Evolutionary conservation across 1,284 basidiomycete species (phyloP), one percentile per base, ranked within the genome.

Genomic region (Malassezia equina): DNA sequence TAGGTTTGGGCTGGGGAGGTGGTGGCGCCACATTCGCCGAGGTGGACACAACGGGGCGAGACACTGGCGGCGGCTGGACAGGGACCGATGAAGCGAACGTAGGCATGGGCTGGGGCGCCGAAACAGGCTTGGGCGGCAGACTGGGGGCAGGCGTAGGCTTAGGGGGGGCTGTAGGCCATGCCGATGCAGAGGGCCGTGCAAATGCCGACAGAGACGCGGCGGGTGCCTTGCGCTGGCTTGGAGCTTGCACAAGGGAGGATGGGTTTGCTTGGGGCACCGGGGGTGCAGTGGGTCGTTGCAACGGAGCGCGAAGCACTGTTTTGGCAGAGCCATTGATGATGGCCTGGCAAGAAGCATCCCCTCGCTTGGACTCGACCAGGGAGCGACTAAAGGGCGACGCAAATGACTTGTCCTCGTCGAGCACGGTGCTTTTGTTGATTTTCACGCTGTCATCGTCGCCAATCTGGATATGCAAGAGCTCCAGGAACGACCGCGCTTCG

Each of bases 331-430:
- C 88, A 65, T 93, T 86, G 55, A 93, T 86, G 53, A 93, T 80
- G 52, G 88, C 82, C 1, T 81, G 79, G 50, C 84, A 81, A 5
- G 78, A 78, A 32, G 84, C 75, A 4, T 78, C 78, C 0, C 81
- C 82, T 29, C 83, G 79, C 64, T 91, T 85, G 15, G 76, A 77
- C 59, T 89, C 87, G 56, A 91, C 77, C 81, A 87, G 85, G 23
- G 79, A 85, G 2, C 46, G 29, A 36, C 63, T 66, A 55, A 70
- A 71, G 55, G 83, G 79, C 0, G 63, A 51, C 1, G 61, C 62
- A 5, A 70, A 64, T 11, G 61, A 61, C 34, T 65, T 67, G 47
- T 67, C 51, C 23, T 64, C 63, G 70, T 86, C 87, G 61, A 80
- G 80, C 47, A 88, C 46, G 0, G 68, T 71, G 7, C 72, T 73